Base-by-base conservation (phyloP, 805 yeast genomes). In the Wickerhamiella azyma region DNA sequence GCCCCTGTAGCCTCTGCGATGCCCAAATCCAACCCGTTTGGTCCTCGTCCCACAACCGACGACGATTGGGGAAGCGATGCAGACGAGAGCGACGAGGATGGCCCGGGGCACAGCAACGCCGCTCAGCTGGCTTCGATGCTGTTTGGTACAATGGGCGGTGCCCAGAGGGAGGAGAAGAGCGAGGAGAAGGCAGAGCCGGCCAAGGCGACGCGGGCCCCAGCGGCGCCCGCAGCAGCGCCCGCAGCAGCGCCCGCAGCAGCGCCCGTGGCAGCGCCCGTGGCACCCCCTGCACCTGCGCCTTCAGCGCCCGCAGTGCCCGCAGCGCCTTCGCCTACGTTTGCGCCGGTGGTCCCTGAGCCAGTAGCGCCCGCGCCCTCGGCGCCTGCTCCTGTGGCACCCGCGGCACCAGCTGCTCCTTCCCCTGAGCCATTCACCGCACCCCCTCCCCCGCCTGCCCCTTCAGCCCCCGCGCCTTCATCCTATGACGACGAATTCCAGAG, bases 91-190 rank as follows among this genome's bases (percentile, higher is more conserved):
- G 62, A 56, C 16, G 63, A 54, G 17, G 60, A 52, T 1, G 45
- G 50, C 5, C 52, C 51, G 9, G 63, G 63, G 10, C 56, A 60
- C n/a, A 60, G 60, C 3, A 63, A 67, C 26, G 65, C 72, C 9
- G 61, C 68, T 2, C 65, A 65, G 45, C 56, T 67, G 24, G 71
- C 71, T 6, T 65, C 69, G 18, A 49, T 66, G 49, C 53, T 67
- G 48, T 68, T 67, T 48, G 66, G 70, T 9, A 60, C 67, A 6
- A 67, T 67, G 71, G 68, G 60, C 26, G 45, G 45, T 2, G 44
- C 44, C 21, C 38, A 33, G 9, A 19, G 37, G 1, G 33, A 5
- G n/a, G 33, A 30, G n/a, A 30, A 13, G 9, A 13, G 29, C 3
- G 33, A 5, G n/a, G 33, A 30, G n/a, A 30, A 13, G 28, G 13